Evolutionary conservation across 75 land plant genomes (phyloP).

Genomic region (Picea sitchensis): DNA sequence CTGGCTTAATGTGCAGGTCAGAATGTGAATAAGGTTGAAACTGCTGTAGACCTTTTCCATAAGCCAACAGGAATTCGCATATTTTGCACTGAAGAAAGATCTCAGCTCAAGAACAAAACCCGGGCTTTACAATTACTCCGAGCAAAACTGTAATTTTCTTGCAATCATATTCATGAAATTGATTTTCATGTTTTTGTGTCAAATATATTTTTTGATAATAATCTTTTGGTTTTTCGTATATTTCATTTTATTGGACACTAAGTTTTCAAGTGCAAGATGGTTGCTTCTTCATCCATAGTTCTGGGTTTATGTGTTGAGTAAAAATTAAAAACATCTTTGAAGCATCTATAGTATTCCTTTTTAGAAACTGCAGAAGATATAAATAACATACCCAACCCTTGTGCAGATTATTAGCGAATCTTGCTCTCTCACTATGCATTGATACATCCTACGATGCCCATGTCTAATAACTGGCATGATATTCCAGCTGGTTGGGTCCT

Average conservation of each 20-base stretch:
- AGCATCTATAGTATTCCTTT: no score
- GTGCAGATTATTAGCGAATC: no score
- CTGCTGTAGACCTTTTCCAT: constrained; percentile 90
- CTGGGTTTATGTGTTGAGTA: no score
- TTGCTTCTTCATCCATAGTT: background rate
- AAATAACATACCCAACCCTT: no score
- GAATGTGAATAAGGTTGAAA: constrained; percentile 99
- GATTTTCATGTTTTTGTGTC: background rate
- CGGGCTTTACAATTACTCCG: constrained; percentile 92
- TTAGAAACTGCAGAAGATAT: no score
- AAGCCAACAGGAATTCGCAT: constrained; percentile 98
- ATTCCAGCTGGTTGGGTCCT: no score
- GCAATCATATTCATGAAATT: background rate
- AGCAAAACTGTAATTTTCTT: constrained; percentile 78
- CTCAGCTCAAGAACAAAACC: constrained; percentile 79
- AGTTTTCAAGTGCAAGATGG: background rate
- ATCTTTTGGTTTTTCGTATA: background rate
- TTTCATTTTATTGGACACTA: background rate
- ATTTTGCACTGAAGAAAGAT: constrained; percentile 96
- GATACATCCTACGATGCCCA: no score
- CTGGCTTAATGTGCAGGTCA: constrained; percentile 67
- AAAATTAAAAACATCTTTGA: no score
- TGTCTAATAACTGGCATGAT: no score
- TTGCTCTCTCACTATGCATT: no score
- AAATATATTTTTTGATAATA: background rate